Base-by-base conservation (phyloP, 73 alveolate genomes). In the Paramecium tetraurelia region DNA sequence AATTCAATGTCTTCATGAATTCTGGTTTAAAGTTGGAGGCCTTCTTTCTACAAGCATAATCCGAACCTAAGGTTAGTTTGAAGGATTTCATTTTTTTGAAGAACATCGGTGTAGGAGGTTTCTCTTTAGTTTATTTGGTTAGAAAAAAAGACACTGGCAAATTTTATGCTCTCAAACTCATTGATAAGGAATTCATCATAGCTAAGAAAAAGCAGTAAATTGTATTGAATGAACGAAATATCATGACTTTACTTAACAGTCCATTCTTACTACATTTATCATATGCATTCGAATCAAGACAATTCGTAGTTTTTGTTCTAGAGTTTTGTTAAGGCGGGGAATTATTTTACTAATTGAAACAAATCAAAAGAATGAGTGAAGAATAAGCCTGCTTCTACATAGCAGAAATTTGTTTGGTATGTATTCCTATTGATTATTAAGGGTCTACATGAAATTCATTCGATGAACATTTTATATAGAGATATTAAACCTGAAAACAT, bases 301-400 rank as follows among this genome's bases (percentile, higher is more conserved):
- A 88, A 33, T 94, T 95, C 18, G 75, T 96, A n/a, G 95, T 89
- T 59, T 92, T 97, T 53, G 96, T 96, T 4, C 41, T 96, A 93
- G 99, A 97, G 36, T 92, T 95, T 36, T 96, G 97, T 92, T 86
- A 96, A 38, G 99, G 99, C 1, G 99, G 99, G 5, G 99, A 97
- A 80, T 92, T 97, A 75, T 97, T 97, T 71, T 95, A 22, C 68
- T 96, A 96, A 35, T 89, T 96, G 75, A 92, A 95, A 38, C 58
- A 93, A 57, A 86, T 94, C 24, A 94, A 95, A 40, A 86, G 97
- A 75, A 92, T 96, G 88, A 58, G 84, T 18, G 97, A 95, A 58
- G 95, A 96, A 22, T 63, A 87, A 57, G 95, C 98, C 22, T 59
- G 95, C 70, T 86, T 92, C 58, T 95, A 95, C 36, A 84, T 96